A percentile compares a stretch with the other conserved stretches of the same genome.
Evolutionary conservation across 2,329 filamentous ascomycete species (phyloP).

Genomic region (Clarireedia paspali): DNA sequence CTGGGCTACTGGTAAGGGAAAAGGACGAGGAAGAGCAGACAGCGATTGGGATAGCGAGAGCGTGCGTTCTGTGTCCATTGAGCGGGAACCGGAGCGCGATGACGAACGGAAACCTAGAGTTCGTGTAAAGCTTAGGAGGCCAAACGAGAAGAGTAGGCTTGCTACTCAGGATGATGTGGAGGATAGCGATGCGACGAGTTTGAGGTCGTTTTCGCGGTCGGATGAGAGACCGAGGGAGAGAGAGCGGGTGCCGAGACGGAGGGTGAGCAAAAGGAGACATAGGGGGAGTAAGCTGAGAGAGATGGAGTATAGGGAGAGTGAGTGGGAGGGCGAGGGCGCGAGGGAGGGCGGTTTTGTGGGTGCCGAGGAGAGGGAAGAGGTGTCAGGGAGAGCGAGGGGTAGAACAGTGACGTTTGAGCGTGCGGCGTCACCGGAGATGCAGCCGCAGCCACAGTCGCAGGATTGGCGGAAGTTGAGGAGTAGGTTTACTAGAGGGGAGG

Average conservation of each 20-base stretch:
- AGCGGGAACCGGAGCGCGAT: too few relatives aligned
- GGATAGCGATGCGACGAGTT: too few relatives aligned
- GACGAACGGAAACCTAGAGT: too few relatives aligned
- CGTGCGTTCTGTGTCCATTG: too few relatives aligned
- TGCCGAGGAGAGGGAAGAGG: neutral
- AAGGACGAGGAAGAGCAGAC: neutral
- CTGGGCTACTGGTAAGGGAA: neutral
- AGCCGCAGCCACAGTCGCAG: neutral
- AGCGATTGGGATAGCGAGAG: neutral
- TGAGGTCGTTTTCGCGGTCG: too few relatives aligned
- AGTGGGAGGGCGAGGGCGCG: neutral
- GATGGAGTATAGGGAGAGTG: neutral
- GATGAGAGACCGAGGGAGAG: too few relatives aligned
- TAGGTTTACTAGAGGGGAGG: neutral
- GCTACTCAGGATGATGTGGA: too few relatives aligned
- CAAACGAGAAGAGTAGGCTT: too few relatives aligned
- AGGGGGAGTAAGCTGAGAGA: too few relatives aligned
- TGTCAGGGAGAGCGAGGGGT: neutral
- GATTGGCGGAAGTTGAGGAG: neutral
- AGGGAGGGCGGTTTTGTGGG: neutral
- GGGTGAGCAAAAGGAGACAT: too few relatives aligned
- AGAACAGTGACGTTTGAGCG: neutral
- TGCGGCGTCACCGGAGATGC: neutral
- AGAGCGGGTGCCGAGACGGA: too few relatives aligned
- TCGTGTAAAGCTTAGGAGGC: too few relatives aligned